Percentiles rank a stretch among this genome's conserved stretches.
Evolutionary conservation across 2,329 filamentous ascomycete genomes (phyloP).

Genomic region (Rutstroemia sp.): DNA sequence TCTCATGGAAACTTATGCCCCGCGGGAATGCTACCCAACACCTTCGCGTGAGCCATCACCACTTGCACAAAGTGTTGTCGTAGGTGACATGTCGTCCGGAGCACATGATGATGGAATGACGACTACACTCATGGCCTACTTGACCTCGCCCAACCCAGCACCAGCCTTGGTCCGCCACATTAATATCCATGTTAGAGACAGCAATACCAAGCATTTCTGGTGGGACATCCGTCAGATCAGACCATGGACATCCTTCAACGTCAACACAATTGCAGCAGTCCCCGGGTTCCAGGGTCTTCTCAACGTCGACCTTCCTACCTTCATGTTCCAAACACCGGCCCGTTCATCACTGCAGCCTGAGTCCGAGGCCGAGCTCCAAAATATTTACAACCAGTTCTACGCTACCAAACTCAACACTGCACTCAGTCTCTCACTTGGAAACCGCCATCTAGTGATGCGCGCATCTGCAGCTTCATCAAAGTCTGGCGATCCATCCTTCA

Average conservation of each 20-base stretch:
- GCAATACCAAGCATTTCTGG: conserved; percentile 79
- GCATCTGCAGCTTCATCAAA: conserved; percentile 15
- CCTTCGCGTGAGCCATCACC: conserved; percentile 39
- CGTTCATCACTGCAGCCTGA: conserved; percentile 58
- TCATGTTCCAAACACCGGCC: conserved; percentile 47
- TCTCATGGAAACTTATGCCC: conserved; percentile 34
- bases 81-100: conserved; percentile 29
- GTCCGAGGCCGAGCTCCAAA: conserved; percentile 68
- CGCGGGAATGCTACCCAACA: conserved; percentile 31
- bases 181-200: conserved; percentile 59
- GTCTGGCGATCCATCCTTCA: conserved; percentile 33
- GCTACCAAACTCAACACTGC: conserved; percentile 83
- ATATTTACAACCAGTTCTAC: conserved; percentile 71
- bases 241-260: conserved; percentile 74
- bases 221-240: conserved; percentile 89
- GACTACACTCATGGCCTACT: conserved; percentile 70
- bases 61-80: conserved; percentile 26
- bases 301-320: conserved; percentile 55
- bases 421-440: conserved; percentile 65
- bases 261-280: conserved; percentile 62
- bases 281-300: conserved; percentile 68
- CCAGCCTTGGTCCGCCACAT: conserved; percentile 75
- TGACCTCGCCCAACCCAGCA: conserved; percentile 73
- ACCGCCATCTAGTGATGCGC: conserved; percentile 43
- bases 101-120: conserved; percentile 33